Conservation (phyloP, 768 basidiomycete species). For the Tulasnella sp. region DNA sequence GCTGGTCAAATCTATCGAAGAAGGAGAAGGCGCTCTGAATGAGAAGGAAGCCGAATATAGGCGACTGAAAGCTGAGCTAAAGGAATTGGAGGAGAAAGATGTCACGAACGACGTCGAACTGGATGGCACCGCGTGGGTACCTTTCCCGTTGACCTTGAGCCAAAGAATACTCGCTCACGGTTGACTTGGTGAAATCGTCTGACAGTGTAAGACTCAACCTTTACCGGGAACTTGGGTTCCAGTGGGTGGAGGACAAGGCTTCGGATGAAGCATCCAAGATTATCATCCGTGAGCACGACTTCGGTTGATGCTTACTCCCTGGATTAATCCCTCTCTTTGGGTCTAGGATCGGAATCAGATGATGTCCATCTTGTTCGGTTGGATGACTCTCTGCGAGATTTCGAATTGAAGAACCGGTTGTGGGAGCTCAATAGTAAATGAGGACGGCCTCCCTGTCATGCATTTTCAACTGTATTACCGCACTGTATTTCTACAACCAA, state of each 20-base stretch:
- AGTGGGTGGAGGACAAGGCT: constrained; percentile 21
- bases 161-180: neutral
- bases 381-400: constrained; percentile 17
- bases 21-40: constrained; percentile 22
- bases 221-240: constrained; percentile 28
- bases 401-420: constrained; percentile 26
- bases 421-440: constrained; percentile 26
- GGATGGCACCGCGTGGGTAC: constrained; percentile 28
- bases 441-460: neutral
- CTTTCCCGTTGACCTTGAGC: neutral
- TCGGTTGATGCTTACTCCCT: neutral
- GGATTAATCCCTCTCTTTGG: neutral
- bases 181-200: neutral
- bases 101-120: constrained; percentile 25
- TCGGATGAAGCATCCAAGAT: constrained; percentile 10
- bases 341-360: constrained; percentile 23
- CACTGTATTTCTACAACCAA: constrained; percentile 10
- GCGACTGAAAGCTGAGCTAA: constrained; percentile 27
- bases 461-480: neutral
- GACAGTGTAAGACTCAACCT: constrained; percentile 27
- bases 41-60: constrained; percentile 25
- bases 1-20: constrained; percentile 28
- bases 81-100: constrained; percentile 28
- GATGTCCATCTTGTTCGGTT: constrained; percentile 22
- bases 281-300: constrained; percentile 17